Conservation (phyloP, 352 stramenopile genomes). For the Halophytophthora polymorphica region DNA sequence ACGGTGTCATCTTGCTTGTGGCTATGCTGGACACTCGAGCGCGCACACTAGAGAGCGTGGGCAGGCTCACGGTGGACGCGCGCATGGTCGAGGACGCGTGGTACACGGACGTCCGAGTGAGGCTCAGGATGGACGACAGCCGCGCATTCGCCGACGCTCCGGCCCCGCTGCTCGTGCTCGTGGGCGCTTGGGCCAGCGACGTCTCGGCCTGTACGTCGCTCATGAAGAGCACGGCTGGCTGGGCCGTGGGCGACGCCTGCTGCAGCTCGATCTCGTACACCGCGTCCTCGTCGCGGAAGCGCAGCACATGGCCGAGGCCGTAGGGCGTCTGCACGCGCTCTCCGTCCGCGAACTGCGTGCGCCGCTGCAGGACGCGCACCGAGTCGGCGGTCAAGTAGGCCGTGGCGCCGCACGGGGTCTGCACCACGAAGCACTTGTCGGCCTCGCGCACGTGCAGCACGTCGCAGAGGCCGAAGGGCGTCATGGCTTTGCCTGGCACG, state of each 20-base stretch:
- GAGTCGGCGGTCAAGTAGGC: slow-evolving; percentile 51
- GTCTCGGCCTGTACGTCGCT: slow-evolving; percentile 43
- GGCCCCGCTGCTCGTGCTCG: slow-evolving; percentile 1
- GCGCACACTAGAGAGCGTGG: slow-evolving; percentile 64
- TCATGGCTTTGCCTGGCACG: slow-evolving; percentile 38
- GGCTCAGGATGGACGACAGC: slow-evolving; percentile 70
- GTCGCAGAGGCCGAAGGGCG: slow-evolving; percentile 45
- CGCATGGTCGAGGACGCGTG: slow-evolving; percentile 62
- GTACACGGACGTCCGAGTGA: slow-evolving; percentile 70
- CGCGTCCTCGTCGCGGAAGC: slow-evolving; percentile 55
- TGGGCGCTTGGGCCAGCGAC: slow-evolving; percentile 27
- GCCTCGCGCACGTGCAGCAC: slow-evolving; percentile 40
- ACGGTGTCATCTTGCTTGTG: slow-evolving; percentile 64
- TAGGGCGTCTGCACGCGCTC: slow-evolving; percentile 57
- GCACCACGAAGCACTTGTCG: slow-evolving; percentile 58
- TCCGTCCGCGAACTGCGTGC: slow-evolving; percentile 45
- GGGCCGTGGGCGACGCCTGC: slow-evolving; percentile 14
- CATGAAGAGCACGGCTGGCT: slow-evolving; percentile 43
- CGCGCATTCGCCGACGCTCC: slow-evolving; percentile 31
- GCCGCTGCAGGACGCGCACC: slow-evolving; percentile 44
- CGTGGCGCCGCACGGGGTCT: slow-evolving; percentile 40
- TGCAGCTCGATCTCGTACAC: slow-evolving; percentile 58
- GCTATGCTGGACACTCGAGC: slow-evolving; percentile 67
- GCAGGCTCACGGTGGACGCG: slow-evolving; percentile 49
- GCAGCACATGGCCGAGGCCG: slow-evolving; percentile 38